Evolutionary conservation across 306 rosid genomes (phyloP), one percentile per base, ranked within the genome.

Genomic region (Abrus precatorius): DNA sequence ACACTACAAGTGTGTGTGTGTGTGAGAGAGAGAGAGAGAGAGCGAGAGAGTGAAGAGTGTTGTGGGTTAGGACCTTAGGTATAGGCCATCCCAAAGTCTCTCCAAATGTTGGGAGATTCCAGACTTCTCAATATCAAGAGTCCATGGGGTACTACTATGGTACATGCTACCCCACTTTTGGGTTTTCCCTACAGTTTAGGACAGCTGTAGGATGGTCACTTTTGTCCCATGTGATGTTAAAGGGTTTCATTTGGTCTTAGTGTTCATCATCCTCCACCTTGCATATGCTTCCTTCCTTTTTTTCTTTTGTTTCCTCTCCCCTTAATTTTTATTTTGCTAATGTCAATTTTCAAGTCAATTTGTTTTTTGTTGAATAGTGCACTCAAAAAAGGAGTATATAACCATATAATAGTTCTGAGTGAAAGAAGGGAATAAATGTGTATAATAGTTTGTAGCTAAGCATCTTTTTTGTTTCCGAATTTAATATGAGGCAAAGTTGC

Each of bases 121-220:
- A 59, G 20, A 43, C 34, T 82, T 81, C 57, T 2, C 59, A 69
- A 69, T 82, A 67, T 82, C 48, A 45, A 38, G 81, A 60, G 38
- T 57, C 38, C 20, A 68, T 49, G 57, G 56, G 61, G 64, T 27
- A 36, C 8, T 61, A 59, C 45, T 84, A 70, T n/a, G 80, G 68
- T 76, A 85, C 85, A 53, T 70, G 69, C 53, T 50, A 77, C 60
- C 20, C 78, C 59, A 86, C 79, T 82, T 80, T 78, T 61, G 36
- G 80, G 65, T 50, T 74, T 76, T 9, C 52, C 52, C 71, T 59
- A 80, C 49, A 66, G 85, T 84, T 88, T 55, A 61, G 74, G 78
- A 87, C 88, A 84, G 91, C 86, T 87, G 91, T 80, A 29, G 79
- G 85, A 89, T 89, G 72, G 75, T 78, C 81, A 84, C 89, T 83